A percentile compares a stretch with the other conserved stretches of the same genome.
Conservation (phyloP, 2,329 filamentous ascomycete genomes). For the Cladosporium sp. region DNA sequence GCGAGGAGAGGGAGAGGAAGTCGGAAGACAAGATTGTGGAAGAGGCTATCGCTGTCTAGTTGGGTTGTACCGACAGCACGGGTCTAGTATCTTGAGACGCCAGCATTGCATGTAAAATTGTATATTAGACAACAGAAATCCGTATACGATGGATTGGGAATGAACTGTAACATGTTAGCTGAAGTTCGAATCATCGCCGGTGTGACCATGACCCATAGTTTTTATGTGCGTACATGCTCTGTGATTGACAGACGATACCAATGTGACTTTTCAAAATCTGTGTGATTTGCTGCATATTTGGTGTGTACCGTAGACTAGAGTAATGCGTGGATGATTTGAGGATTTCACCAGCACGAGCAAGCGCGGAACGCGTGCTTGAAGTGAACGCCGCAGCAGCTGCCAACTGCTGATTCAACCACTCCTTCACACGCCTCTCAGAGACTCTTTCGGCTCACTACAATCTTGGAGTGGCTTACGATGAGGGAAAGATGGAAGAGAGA, state of each 20-base stretch:
- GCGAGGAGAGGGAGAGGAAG: background rate
- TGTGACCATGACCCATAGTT: background rate
- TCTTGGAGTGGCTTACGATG: conserved; percentile 17
- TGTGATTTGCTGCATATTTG: too few relatives aligned
- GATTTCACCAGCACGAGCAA: background rate
- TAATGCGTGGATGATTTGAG: background rate
- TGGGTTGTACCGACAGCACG: background rate
- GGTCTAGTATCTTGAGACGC: background rate
- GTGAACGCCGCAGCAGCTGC: background rate
- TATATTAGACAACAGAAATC: conserved; percentile 14
- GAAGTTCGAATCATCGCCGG: too few relatives aligned
- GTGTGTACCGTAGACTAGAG: too few relatives aligned
- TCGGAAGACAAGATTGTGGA: background rate
- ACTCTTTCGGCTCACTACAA: background rate
- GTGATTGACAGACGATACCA: background rate
- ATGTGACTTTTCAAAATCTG: too few relatives aligned
- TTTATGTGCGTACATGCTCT: background rate
- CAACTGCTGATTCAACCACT: background rate
- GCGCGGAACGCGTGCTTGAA: background rate
- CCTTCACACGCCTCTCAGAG: background rate
- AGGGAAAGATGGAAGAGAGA: conserved; percentile 26
- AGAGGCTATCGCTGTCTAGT: background rate
- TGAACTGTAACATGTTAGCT: background rate
- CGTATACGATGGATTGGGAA: background rate
- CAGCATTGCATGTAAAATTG: conserved; percentile 9